Evolutionary conservation across 495 filamentous ascomycete genomes (phyloP).

Genomic region (Xylaria scruposa): DNA sequence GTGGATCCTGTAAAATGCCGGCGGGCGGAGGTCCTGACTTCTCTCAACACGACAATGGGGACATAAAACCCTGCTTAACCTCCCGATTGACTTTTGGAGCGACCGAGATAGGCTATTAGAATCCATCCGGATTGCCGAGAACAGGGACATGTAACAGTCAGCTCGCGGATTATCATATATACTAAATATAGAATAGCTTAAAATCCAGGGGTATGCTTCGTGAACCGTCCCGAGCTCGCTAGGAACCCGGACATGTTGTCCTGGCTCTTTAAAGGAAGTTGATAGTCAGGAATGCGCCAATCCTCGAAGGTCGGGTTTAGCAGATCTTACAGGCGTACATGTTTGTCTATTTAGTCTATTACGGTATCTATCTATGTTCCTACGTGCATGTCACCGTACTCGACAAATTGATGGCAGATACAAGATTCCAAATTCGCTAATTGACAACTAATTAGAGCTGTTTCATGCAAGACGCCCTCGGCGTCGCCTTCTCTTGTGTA

Average conservation of each 20-base stretch:
- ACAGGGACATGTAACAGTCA: not conserved
- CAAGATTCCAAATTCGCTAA: conserved; percentile 1
- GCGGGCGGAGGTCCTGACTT: too few relatives aligned
- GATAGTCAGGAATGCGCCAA: conserved; percentile 45
- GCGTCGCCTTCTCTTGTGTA: not conserved
- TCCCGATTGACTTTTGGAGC: not conserved
- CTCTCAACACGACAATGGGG: too few relatives aligned
- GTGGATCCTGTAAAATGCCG: not conserved
- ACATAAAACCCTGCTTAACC: not conserved
- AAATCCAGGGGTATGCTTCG: not conserved
- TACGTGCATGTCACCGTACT: not conserved
- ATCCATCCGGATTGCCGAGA: not conserved
- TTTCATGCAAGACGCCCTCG: not conserved
- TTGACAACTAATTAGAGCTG: not conserved
- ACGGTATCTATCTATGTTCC: not conserved
- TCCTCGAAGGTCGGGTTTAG: conserved; percentile 45
- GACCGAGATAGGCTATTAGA: not conserved
- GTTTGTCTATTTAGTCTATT: not conserved
- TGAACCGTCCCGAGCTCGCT: conserved; percentile 46
- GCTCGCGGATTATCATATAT: not conserved
- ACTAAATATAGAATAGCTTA: not conserved
- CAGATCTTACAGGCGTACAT: conserved; percentile 27
- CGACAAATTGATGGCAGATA: not conserved
- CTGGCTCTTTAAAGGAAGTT: conserved; percentile 45
- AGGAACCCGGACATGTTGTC: conserved; percentile 48